A percentile compares a stretch with the other conserved stretches of the same genome.
Evolutionary conservation across 2,329 filamentous ascomycete genomes (phyloP).

Genomic region (Colletotrichum sp.): DNA sequence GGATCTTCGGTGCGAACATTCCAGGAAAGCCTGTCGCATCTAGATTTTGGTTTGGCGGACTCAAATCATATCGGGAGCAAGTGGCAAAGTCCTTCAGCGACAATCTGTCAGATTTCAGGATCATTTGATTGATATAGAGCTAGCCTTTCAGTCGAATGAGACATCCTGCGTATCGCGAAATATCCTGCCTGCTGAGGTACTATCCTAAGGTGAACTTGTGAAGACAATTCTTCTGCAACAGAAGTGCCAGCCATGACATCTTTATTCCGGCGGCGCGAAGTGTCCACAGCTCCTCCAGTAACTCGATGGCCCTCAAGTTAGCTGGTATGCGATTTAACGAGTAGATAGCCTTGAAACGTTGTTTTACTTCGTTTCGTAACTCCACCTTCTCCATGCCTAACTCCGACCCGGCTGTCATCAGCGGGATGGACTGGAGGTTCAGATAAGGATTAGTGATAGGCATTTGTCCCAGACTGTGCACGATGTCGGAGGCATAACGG

Average conservation of each 20-base stretch:
- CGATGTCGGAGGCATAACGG: neutral
- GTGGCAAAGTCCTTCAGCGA: neutral
- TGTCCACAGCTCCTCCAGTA: neutral
- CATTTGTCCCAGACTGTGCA: neutral
- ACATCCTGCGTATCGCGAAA: fast-evolving
- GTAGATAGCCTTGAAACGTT: neutral
- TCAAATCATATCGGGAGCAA: neutral
- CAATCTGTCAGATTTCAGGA: neutral
- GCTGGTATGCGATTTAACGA: neutral
- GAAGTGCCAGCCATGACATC: neutral
- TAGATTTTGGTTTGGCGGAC: neutral
- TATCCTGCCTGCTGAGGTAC: neutral
- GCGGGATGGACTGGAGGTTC: neutral
- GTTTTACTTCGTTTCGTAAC: neutral
- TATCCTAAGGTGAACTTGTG: neutral
- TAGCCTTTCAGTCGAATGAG: neutral
- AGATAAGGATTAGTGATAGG: neutral
- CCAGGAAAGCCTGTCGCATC: neutral
- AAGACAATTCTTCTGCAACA: neutral
- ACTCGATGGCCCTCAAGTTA: neutral
- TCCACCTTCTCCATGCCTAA: neutral
- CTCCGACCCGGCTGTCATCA: neutral
- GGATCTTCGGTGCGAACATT: neutral
- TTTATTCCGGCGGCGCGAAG: neutral
- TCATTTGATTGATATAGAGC: neutral